Conservation (phyloP, 192 early-diverging fungal genomes). For the Blastocladiella britannica region DNA sequence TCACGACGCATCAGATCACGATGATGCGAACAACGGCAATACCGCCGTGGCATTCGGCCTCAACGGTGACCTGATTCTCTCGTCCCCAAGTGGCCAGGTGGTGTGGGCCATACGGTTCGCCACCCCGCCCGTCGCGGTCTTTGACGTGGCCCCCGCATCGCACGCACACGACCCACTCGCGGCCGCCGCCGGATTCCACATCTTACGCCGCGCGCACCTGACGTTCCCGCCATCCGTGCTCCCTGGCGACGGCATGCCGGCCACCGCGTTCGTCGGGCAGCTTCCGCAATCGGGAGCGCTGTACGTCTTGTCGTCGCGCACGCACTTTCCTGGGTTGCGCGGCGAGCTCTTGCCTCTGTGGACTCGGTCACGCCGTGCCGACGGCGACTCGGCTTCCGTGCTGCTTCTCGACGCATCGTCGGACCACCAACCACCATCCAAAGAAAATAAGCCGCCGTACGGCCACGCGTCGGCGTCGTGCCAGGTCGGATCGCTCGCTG, state of each 20-base stretch:
- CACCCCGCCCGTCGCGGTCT: slow-evolving; percentile 26
- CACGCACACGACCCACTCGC: slow-evolving; percentile 6
- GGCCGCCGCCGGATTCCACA: slow-evolving; percentile 9
- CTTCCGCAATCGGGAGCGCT: slow-evolving; percentile 7
- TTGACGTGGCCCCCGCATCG: slow-evolving; percentile 30
- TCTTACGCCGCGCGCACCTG: slow-evolving; percentile 10
- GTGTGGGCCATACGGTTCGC: slow-evolving; percentile 30
- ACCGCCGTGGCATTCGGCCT: slow-evolving; percentile 11
- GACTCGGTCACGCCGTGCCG: neutral
- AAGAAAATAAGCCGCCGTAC: too few species aligned
- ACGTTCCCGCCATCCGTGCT: slow-evolving; percentile 9
- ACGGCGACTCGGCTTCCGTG: neutral
- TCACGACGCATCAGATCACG: slow-evolving; percentile 3
- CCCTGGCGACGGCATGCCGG: neutral
- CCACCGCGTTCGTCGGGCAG: slow-evolving; percentile 14
- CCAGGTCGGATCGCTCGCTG: too few species aligned
- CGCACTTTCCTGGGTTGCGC: neutral
- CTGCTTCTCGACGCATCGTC: too few species aligned
- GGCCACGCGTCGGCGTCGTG: too few species aligned
- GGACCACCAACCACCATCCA: too few species aligned
- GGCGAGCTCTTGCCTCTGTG: neutral
- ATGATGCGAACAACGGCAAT: slow-evolving; percentile 15
- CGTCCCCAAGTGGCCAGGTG: slow-evolving; percentile 15
- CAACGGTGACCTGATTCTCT: slow-evolving; percentile 3
- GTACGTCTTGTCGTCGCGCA: neutral